Evolutionary conservation across 176 grass and related monocot genomes (phyloP).

Genomic region (Rhynchospora breviuscula): DNA sequence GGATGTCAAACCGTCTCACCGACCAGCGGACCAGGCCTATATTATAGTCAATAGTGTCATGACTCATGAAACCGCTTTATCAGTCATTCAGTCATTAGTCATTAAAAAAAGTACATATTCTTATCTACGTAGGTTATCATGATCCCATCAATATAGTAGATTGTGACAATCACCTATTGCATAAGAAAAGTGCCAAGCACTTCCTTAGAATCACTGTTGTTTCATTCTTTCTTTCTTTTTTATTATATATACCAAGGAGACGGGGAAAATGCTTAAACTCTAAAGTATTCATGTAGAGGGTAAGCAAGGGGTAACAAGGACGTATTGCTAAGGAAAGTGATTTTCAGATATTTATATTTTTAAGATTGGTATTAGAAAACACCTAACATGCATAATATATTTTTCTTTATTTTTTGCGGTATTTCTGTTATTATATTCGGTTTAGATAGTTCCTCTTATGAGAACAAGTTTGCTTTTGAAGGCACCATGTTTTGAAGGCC

Average conservation of each 20-base stretch:
- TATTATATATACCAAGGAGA: background rate
- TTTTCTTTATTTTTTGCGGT: background rate
- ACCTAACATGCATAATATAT: background rate
- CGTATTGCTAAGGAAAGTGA: background rate
- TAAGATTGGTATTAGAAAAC: background rate
- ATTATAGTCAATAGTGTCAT: background rate
- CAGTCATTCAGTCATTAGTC: no score
- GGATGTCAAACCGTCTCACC: no score
- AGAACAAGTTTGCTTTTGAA: background rate
- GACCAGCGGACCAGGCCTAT: background rate
- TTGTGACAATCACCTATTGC: background rate
- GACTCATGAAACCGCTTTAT: background rate
- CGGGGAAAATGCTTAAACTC: background rate
- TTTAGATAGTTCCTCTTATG: background rate
- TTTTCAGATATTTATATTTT: background rate
- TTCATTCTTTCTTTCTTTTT: background rate
- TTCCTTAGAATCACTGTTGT: background rate
- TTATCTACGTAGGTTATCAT: background rate
- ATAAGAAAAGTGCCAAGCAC: background rate
- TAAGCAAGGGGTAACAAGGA: background rate
- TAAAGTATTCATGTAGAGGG: conserved; percentile 4
- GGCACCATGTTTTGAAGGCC: background rate
- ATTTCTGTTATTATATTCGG: background rate
- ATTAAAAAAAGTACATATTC: background rate
- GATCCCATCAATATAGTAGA: background rate